Evolutionary conservation across 805 yeast species (phyloP).

Genomic region (Candida sphagnicola): DNA sequence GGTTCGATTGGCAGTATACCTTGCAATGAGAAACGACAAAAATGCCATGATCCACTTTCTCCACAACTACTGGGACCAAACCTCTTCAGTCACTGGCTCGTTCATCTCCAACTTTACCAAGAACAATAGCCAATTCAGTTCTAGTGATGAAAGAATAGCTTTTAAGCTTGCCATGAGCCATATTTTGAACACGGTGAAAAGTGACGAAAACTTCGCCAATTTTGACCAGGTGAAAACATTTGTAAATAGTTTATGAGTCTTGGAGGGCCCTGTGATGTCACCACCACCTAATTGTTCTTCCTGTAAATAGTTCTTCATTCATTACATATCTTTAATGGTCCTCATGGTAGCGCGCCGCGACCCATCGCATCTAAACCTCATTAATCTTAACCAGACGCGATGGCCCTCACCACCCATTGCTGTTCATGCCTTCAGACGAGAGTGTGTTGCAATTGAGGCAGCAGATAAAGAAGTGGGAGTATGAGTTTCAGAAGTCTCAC

Average conservation of each 20-base stretch:
- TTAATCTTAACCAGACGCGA: too few species aligned
- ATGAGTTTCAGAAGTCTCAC: slow-evolving; percentile 22
- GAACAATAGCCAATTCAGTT: slow-evolving; percentile 14
- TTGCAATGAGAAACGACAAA: slow-evolving; percentile 24
- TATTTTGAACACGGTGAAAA: slow-evolving; percentile 14
- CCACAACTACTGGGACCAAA: slow-evolving; percentile 24
- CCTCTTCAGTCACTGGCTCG: slow-evolving; percentile 18
- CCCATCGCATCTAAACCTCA: not conserved
- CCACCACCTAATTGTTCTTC: too few species aligned
- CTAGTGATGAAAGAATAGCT: slow-evolving; percentile 18
- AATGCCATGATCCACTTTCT: slow-evolving; percentile 25
- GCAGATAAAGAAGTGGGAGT: slow-evolving; percentile 39
- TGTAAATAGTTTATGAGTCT: slow-evolving; percentile 8
- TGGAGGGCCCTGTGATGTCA: too few species aligned
- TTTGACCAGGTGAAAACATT: slow-evolving; percentile 8
- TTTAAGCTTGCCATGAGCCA: slow-evolving; percentile 18
- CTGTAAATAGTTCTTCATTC: not conserved
- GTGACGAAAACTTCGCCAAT: slow-evolving; percentile 2
- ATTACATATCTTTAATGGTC: not conserved
- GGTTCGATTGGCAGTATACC: slow-evolving; percentile 32
- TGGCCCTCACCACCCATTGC: not conserved
- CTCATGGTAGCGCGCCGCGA: too few species aligned
- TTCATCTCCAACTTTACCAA: slow-evolving; percentile 18
- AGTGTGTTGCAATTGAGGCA: slow-evolving; percentile 16
- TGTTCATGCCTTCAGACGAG: slow-evolving; percentile 8